Conservation (phyloP, 345 rosid species). For the Brassica incana region DNA sequence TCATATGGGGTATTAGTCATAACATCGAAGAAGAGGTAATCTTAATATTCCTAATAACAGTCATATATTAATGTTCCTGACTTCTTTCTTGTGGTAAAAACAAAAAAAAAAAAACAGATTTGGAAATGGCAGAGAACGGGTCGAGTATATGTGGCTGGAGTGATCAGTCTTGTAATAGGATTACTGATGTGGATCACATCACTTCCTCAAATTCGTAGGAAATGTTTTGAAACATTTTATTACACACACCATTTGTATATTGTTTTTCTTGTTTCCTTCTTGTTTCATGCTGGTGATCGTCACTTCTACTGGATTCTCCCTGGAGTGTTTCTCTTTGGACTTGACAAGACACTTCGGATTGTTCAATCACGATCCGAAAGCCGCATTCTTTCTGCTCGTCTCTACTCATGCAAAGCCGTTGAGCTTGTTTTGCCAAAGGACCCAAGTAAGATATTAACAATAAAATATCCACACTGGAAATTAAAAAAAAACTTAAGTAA, state of each 20-base stretch:
- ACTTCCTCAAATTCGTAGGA: slow-evolving; percentile 82
- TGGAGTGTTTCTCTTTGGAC: slow-evolving; percentile 73
- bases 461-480: too few species aligned
- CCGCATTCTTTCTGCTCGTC: slow-evolving; percentile 52
- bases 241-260: slow-evolving; percentile 76
- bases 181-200: slow-evolving; percentile 79
- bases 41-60: neutral
- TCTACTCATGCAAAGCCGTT: slow-evolving; percentile 58
- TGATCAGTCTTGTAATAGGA: slow-evolving; percentile 57
- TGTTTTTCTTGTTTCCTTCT: slow-evolving; percentile 62
- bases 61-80: neutral
- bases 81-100: neutral
- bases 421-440: slow-evolving; percentile 74
- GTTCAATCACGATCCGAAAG: slow-evolving; percentile 65
- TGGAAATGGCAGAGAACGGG: slow-evolving; percentile 84
- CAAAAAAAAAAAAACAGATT: slow-evolving; percentile 41
- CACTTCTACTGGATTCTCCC: slow-evolving; percentile 73
- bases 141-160: slow-evolving; percentile 75
- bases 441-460: slow-evolving; percentile 46
- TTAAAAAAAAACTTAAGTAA: too few species aligned
- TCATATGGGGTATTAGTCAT: slow-evolving; percentile 78
- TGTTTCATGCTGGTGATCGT: slow-evolving; percentile 87
- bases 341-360: slow-evolving; percentile 70
- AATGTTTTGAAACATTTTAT: slow-evolving; percentile 69
- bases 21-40: slow-evolving; percentile 67